phyloP scores from a whole-genome alignment of 495 filamentous ascomycete genomes.

The Geopyxis carbonaria region DNA sequence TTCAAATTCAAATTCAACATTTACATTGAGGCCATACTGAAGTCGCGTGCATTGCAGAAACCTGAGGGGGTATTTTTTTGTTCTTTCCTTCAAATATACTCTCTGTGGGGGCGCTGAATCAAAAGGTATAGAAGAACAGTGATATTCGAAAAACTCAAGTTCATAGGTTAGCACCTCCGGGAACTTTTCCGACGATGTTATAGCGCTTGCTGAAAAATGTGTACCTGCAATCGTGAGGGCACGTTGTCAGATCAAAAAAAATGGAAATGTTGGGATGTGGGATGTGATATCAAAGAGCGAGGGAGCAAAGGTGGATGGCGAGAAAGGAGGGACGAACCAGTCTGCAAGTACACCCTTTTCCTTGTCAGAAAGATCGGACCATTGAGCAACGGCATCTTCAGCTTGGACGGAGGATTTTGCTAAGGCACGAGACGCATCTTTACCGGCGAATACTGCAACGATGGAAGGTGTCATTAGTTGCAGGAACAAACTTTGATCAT shows the following conservation, averaged over 20 bases:
- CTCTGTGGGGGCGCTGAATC: too few relatives aligned
- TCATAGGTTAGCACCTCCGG: slow-evolving; percentile 35
- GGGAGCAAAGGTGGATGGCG: not conserved
- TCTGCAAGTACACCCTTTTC: slow-evolving; percentile 71
- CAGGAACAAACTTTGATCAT: not conserved
- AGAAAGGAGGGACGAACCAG: slow-evolving; percentile 35
- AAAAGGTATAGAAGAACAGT: too few relatives aligned
- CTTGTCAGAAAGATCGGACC: slow-evolving; percentile 71
- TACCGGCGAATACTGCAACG: slow-evolving; percentile 78
- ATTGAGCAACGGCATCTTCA: slow-evolving; percentile 69
- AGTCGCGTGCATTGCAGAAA: not conserved
- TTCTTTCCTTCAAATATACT: too few relatives aligned
- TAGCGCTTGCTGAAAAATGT: slow-evolving; percentile 94
- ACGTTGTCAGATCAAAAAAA: not conserved
- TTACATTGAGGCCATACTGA: too few relatives aligned
- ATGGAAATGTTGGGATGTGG: not conserved
- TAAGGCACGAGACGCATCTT: slow-evolving; percentile 81
- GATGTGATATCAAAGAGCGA: not conserved
- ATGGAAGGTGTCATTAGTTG: not conserved
- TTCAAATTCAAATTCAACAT: too few relatives aligned
- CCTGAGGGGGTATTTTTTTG: not conserved
- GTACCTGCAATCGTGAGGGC: slow-evolving; percentile 24
- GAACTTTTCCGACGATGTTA: slow-evolving; percentile 71
- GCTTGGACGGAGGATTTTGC: slow-evolving; percentile 69
- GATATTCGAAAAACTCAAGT: not conserved